Percentiles rank a stretch among this genome's conserved stretches.
These are phyloP conservation scores for Tetracentron sinense DNA, from an alignment of 164 flowering plant species.

Conservation along the genomic window DNA sequence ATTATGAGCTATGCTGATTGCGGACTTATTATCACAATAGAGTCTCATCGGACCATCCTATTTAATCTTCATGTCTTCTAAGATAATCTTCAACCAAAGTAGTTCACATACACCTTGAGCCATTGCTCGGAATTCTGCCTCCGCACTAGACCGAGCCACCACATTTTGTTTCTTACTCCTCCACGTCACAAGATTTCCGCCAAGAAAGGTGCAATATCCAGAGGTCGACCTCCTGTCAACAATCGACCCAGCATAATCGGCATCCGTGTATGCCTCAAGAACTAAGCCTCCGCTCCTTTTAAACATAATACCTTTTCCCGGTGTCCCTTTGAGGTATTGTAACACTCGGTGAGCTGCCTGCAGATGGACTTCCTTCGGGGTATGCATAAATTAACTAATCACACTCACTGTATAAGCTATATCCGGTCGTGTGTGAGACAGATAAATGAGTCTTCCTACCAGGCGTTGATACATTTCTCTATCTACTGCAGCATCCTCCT, in stretches of 20 bases:
- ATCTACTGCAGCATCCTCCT: neutral
- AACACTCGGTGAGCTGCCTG: neutral
- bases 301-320: slow-evolving; percentile 9
- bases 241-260: neutral
- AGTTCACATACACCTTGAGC: neutral
- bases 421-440: slow-evolving; percentile 4
- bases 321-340: slow-evolving; percentile 5
- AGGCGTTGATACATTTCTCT: neutral
- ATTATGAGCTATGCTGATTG: neutral
- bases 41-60: neutral
- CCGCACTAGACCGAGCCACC: neutral
- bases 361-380: neutral
- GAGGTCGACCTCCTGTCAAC: neutral
- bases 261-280: slow-evolving; percentile 3
- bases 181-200: neutral
- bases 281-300: neutral
- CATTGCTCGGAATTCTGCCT: slow-evolving; percentile 3
- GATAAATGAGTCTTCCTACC: slow-evolving; percentile 11
- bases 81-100: neutral
- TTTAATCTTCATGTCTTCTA: neutral
- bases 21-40: neutral
- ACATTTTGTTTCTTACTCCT: neutral
- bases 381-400: slow-evolving; percentile 9
- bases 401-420: slow-evolving; percentile 4
- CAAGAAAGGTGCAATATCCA: neutral